Evolutionary conservation across 2,329 filamentous ascomycete species (phyloP).

Genomic region (Zasmidium citrigriseum): DNA sequence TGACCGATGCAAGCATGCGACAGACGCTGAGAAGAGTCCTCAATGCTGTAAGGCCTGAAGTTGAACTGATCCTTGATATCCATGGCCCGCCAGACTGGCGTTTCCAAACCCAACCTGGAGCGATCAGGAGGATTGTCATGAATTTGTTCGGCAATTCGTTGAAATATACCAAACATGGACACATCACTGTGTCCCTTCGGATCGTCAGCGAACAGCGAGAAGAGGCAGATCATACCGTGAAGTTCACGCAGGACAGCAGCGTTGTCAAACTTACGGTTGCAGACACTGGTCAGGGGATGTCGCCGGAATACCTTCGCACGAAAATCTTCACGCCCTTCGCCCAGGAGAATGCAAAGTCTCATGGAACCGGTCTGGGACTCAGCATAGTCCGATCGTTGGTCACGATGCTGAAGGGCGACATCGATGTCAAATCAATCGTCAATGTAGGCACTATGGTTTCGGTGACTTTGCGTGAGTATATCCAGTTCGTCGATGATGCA

Average conservation of each 20-base stretch:
- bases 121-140: constrained; percentile 48
- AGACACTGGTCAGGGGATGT: constrained; percentile 69
- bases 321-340: constrained; percentile 64
- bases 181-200: constrained; percentile 36
- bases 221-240: background rate
- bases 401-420: constrained; percentile 60
- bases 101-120: constrained; percentile 34
- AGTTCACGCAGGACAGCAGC: constrained; percentile 14
- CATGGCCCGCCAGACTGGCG: constrained; percentile 21
- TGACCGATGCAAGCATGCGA: constrained; percentile 1
- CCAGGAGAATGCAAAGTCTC: constrained; percentile 62
- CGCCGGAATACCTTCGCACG: constrained; percentile 60
- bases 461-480: constrained; percentile 18
- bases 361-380: constrained; percentile 65
- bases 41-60: constrained; percentile 20
- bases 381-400: constrained; percentile 64
- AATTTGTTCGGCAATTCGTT: constrained; percentile 51
- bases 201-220: background rate
- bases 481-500: constrained; percentile 10
- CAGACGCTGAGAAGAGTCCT: constrained; percentile 16
- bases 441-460: constrained; percentile 27
- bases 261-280: constrained; percentile 42
- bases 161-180: constrained; percentile 47
- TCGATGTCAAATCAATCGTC: constrained; percentile 49
- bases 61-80: constrained; percentile 43